Percentiles rank a stretch among this genome's conserved stretches.
These are phyloP conservation scores for Penicillium arizonense DNA, from an alignment of 495 filamentous ascomycete genomes.

Conservation along the genomic window DNA sequence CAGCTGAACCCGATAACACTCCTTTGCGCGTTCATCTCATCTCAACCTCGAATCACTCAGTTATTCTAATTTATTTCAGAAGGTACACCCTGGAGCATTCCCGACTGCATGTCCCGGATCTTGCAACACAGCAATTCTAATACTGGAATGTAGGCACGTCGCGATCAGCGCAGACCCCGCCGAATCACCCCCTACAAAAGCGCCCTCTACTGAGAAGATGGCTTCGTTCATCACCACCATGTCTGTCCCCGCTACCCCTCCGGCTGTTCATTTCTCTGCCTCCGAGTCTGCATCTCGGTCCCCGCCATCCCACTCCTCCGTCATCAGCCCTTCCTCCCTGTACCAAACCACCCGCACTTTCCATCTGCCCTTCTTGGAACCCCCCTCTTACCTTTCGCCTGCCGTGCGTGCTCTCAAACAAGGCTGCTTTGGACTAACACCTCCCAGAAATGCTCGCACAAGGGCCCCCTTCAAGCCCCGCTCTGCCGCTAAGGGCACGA, in stretches of 20 bases:
- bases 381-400: constrained; percentile 41
- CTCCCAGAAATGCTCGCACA: constrained; percentile 81
- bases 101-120: not conserved
- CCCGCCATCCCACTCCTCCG: constrained; percentile 10
- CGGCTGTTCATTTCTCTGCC: constrained; percentile 32
- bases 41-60: constrained; percentile 8
- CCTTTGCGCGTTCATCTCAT: constrained; percentile 12
- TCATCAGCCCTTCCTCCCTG: constrained; percentile 23
- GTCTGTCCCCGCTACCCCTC: constrained; percentile 52
- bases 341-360: constrained; percentile 34
- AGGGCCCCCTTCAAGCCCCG: constrained; percentile 90
- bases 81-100: constrained; percentile 3
- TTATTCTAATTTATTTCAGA: not conserved
- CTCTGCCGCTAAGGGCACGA: constrained; percentile 81
- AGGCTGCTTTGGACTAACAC: constrained; percentile 41
- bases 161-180: constrained; percentile 23
- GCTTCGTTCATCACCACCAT: constrained; percentile 70
- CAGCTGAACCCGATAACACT: constrained; percentile 17
- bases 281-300: constrained; percentile 28
- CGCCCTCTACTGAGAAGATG: constrained; percentile 38
- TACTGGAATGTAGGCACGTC: constrained; percentile 28
- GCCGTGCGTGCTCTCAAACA: constrained; percentile 42
- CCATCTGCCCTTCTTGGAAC: constrained; percentile 31
- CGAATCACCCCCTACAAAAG: constrained; percentile 12
- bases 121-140: not conserved